phyloP scores from a whole-genome alignment of 306 rosid species.

The Quercus engelmannii region DNA sequence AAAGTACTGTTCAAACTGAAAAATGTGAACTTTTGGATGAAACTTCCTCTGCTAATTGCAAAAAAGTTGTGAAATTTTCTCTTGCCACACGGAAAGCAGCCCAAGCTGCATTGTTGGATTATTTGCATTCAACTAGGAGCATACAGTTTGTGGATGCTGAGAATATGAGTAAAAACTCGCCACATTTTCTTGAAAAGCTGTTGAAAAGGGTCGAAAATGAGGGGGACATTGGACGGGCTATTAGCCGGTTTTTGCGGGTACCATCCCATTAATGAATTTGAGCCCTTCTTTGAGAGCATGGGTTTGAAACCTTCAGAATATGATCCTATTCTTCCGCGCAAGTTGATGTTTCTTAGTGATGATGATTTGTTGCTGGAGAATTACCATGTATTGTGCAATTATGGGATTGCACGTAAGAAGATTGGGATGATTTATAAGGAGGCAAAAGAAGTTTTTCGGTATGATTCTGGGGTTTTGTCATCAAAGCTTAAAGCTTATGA shows the following conservation, averaged over 20 bases:
- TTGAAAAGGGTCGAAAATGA: constrained; percentile 25
- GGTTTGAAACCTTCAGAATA: constrained; percentile 75
- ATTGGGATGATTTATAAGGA: constrained; percentile 58
- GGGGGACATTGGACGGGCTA: constrained; percentile 24
- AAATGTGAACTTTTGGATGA: background rate
- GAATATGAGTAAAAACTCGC: constrained; percentile 68
- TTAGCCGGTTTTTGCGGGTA: constrained; percentile 55
- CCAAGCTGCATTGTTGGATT: constrained; percentile 69
- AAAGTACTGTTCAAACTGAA: constrained; percentile 8
- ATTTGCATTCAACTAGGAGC: constrained; percentile 65
- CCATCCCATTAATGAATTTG: constrained; percentile 84
- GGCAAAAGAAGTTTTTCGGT: constrained; percentile 40
- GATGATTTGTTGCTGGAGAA: constrained; percentile 56
- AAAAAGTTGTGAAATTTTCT: constrained; percentile 8
- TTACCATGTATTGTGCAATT: constrained; percentile 46
- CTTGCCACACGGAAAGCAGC: constrained; percentile 39
- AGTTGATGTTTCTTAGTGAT: constrained; percentile 57
- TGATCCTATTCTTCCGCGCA: constrained; percentile 46
- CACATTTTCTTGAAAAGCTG: constrained; percentile 52
- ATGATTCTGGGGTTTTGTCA: constrained; percentile 43
- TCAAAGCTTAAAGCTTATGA: constrained; percentile 57
- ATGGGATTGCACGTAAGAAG: constrained; percentile 52
- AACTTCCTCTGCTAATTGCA: background rate
- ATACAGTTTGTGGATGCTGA: constrained; percentile 70
- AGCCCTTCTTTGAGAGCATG: constrained; percentile 79